Conservation (phyloP, 331 rosid genomes). For the Quercus lobata region DNA sequence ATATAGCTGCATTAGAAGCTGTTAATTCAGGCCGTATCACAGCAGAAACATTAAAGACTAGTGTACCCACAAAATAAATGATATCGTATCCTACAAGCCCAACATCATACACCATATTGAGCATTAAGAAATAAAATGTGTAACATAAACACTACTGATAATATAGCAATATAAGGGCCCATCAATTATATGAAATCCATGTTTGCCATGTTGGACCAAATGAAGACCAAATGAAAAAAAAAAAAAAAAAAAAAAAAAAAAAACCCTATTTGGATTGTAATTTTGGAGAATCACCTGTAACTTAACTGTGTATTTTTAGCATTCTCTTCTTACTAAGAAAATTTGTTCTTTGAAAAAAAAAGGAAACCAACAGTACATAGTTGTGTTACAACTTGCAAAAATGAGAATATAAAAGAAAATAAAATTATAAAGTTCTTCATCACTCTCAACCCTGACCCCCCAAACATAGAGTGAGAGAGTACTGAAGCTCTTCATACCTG, state of each 20-base stretch:
- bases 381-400: too few species aligned
- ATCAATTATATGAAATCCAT: neutral
- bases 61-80: neutral
- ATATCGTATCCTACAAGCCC: neutral
- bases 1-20: neutral
- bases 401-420: too few species aligned
- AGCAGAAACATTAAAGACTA: neutral
- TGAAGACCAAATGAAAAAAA: neutral
- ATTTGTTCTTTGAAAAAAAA: neutral
- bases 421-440: too few species aligned
- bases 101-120: neutral
- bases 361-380: neutral
- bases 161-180: neutral
- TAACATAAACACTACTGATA: neutral
- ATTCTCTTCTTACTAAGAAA: neutral
- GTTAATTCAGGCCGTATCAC: neutral
- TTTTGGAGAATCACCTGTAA: neutral
- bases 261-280: neutral
- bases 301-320: neutral
- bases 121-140: neutral
- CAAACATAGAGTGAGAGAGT: neutral
- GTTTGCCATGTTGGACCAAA: neutral
- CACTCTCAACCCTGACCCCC: too few species aligned
- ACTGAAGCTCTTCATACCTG: constrained; percentile 45
- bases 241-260: too few species aligned